phyloP scores from a whole-genome alignment of 441 rosid species.

The Flueggea neowawraea region DNA sequence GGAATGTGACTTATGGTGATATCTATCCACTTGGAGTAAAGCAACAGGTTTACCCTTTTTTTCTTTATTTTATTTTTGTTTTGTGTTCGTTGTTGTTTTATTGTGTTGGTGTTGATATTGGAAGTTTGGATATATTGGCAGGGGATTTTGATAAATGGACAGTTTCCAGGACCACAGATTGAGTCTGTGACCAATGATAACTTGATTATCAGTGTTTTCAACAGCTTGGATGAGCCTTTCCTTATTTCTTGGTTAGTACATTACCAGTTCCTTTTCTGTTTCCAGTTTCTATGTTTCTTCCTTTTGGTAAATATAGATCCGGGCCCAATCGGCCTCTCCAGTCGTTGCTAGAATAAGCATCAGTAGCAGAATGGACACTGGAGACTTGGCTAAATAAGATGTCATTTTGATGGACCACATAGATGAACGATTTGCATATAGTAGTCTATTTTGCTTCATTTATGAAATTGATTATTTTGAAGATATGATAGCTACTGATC shows the following conservation, averaged over 20 bases:
- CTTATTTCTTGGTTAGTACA: constrained; percentile 61
- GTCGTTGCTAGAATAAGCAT: no score
- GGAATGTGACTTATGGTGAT: constrained; percentile 85
- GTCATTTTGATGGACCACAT: not conserved
- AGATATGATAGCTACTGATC: not conserved
- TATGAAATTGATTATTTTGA: no score
- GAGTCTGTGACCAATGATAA: constrained; percentile 70
- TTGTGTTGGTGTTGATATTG: not conserved
- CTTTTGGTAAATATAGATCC: no score
- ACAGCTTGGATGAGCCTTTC: constrained; percentile 66
- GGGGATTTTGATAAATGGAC: constrained; percentile 72
- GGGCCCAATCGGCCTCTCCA: no score
- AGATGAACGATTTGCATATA: no score
- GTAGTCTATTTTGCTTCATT: no score
- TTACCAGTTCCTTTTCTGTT: not conserved
- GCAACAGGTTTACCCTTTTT: constrained; percentile 47
- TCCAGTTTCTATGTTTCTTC: not conserved
- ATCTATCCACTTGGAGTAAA: constrained; percentile 82
- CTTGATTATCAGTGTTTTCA: constrained; percentile 62
- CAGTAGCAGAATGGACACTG: no score
- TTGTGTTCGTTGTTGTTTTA: not conserved
- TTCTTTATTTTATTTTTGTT: not conserved
- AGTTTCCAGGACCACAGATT: constrained; percentile 71
- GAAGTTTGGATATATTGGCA: constrained; percentile 27
- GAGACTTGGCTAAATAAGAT: no score